Conservation (phyloP, 75 land plant species). For the Adiantum capillusveneris region DNA sequence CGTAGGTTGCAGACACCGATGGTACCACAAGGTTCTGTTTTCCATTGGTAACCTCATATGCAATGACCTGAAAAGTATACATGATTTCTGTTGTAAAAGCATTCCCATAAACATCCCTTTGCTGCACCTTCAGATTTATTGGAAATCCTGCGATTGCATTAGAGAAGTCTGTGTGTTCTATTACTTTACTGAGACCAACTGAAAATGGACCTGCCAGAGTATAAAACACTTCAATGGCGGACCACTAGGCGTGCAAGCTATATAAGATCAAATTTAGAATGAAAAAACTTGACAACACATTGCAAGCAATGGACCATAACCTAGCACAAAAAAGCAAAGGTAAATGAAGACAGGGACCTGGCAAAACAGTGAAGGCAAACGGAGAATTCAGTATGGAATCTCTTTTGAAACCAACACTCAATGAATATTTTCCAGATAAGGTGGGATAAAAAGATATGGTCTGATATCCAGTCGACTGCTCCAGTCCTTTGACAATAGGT, state of each 20-base stretch:
- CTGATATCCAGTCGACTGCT: background rate
- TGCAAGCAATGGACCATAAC: too few relatives aligned
- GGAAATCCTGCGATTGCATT: background rate
- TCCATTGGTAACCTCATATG: background rate
- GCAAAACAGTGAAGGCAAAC: background rate
- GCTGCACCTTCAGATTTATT: slow-evolving; percentile 1
- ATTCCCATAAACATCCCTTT: slow-evolving; percentile 1
- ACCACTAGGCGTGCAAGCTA: too few relatives aligned
- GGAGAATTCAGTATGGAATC: background rate
- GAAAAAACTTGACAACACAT: too few relatives aligned
- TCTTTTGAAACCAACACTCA: background rate
- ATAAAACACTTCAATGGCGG: too few relatives aligned
- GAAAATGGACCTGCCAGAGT: slow-evolving; percentile 2
- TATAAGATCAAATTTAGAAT: too few relatives aligned
- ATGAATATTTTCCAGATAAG: slow-evolving; percentile 1
- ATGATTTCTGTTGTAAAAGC: background rate
- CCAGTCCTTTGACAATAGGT: background rate
- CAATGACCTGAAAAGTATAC: background rate
- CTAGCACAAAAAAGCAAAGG: too few relatives aligned
- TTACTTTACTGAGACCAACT: background rate
- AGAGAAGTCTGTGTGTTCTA: background rate
- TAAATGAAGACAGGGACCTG: too few relatives aligned
- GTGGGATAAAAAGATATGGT: background rate
- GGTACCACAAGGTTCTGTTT: background rate
- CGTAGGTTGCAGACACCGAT: background rate